Evolutionary conservation across 768 basidiomycete genomes (phyloP), one percentile per base, ranked within the genome.

Genomic region (Serpula lacrymans): DNA sequence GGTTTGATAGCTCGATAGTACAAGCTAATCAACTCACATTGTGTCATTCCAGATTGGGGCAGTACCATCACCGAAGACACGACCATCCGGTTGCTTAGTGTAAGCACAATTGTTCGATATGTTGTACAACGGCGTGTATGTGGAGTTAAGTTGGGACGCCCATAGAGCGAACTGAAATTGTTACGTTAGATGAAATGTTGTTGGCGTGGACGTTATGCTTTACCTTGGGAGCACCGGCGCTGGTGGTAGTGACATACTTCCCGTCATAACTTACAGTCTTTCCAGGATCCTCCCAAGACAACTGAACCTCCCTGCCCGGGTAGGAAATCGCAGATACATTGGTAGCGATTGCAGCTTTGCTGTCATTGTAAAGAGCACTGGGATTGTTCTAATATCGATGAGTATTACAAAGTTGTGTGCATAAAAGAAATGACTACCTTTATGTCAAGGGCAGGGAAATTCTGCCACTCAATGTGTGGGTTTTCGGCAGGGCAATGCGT

Each of bases 61-160:
- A 2, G 64, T 63, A 40, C 49, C 49, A 27, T 64, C 49, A 6
- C 64, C 67, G 53, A 66, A 79, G 16, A 82, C 67, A n/a, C 42
- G 48, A 5, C 65, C 72, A 26, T 61, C 67, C 3, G 78, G 80
- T 48, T 81, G 75, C 23, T 56, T 52, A 8, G 77, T 76, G 11
- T 53, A 60, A 1, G 67, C 79, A n/a, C 63, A 60, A 47, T 67
- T 66, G 14, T 65, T 67, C 41, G 63, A 61, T 39, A 70, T 49
- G 38, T 72, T 63, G 23, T 54, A 48, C 34, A 82, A 62, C 0
- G 72, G 68, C 4, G 74, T 73, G 62, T 72, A 81, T 5, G 80
- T 81, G 9, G 68, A 69, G 65, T 81, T 83, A 38, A 81, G 59
- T 55, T 82, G 78, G 16, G 68, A 71, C 39, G 81, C 72, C 74